Conservation (phyloP, 176 grass and related monocot genomes). For the Triticum monococcum region DNA sequence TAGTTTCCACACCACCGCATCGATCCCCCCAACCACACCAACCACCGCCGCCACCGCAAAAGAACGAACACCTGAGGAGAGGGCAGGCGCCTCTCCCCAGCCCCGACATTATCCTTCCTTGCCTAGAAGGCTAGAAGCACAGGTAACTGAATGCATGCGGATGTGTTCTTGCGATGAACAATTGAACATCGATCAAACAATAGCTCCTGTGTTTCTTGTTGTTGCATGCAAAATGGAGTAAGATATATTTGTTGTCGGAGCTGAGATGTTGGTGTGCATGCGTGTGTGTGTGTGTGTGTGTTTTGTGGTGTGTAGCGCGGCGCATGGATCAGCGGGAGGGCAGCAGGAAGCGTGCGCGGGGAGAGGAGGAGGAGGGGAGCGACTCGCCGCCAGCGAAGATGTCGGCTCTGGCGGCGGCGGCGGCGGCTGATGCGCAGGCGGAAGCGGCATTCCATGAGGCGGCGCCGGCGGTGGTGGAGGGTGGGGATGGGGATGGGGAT, state of each 20-base stretch:
- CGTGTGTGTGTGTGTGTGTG: not conserved
- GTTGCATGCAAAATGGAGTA: slow-evolving; percentile 11
- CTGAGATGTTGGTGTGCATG: slow-evolving; percentile 20
- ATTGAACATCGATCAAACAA: not conserved
- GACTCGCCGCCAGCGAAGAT: not conserved
- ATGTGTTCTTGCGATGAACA: not conserved
- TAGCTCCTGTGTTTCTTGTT: not conserved
- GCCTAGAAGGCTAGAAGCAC: not conserved
- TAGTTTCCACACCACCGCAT: not conserved
- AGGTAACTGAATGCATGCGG: not conserved
- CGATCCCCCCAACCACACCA: not conserved
- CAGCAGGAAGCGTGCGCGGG: slow-evolving; percentile 30
- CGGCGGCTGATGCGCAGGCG: not conserved
- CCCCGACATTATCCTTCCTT: not conserved
- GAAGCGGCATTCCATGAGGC: not conserved
- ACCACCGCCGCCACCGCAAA: slow-evolving; percentile 1
- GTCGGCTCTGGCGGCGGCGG: not conserved
- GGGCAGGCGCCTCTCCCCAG: not conserved
- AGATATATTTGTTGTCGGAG: slow-evolving; percentile 13
- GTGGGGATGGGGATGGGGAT: not conserved
- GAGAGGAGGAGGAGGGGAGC: slow-evolving; percentile 19
- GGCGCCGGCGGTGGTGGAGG: not conserved
- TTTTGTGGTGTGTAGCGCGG: not conserved
- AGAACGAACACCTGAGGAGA: slow-evolving; percentile 27
- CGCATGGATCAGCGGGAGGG: slow-evolving; percentile 41